phyloP scores from a whole-genome alignment of 2,329 filamentous ascomycete genomes.

The Dactylellina sp. region DNA sequence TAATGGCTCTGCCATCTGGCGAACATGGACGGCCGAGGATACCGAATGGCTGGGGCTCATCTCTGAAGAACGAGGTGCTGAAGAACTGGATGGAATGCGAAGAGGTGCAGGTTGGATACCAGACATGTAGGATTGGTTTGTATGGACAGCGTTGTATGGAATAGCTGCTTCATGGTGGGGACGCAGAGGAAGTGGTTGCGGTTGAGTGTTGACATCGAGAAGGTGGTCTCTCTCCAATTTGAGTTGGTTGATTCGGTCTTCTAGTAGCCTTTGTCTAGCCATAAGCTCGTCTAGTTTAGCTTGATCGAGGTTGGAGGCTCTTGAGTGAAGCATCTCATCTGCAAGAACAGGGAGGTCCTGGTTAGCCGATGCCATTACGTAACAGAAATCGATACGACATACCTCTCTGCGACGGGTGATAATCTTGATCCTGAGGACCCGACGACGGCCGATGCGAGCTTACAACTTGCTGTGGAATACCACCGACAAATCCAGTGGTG shows the following conservation, averaged over 20 bases:
- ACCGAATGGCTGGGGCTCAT: conserved; percentile 30
- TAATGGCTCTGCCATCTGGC: conserved; percentile 35
- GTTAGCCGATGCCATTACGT: conserved; percentile 41
- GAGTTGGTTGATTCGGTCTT: conserved; percentile 53
- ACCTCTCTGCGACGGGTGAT: conserved; percentile 53
- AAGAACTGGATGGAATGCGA: conserved; percentile 25
- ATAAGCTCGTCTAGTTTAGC: conserved; percentile 53
- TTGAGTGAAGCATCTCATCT: conserved; percentile 54
- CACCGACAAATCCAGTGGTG: conserved; percentile 41
- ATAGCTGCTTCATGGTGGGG: conserved; percentile 33
- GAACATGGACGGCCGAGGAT: conserved; percentile 34
- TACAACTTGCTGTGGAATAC: conserved; percentile 20
- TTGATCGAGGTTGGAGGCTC: conserved; percentile 49
- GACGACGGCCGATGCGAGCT: conserved; percentile 23
- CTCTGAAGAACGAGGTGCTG: conserved; percentile 28
- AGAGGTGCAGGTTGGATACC: conserved; percentile 21
- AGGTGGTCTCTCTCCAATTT: conserved; percentile 51
- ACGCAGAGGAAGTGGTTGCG: conserved; percentile 26
- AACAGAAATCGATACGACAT: conserved; percentile 33
- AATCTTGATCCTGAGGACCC: conserved; percentile 35
- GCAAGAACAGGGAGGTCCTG: conserved; percentile 7
- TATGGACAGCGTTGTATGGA: conserved; percentile 2
- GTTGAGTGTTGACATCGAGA: conserved; percentile 34
- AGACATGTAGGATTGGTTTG: conserved; percentile 11
- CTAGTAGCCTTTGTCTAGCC: conserved; percentile 46